Base-by-base conservation (phyloP, 1,139 yeast genomes). In the Candida smagusa region DNA sequence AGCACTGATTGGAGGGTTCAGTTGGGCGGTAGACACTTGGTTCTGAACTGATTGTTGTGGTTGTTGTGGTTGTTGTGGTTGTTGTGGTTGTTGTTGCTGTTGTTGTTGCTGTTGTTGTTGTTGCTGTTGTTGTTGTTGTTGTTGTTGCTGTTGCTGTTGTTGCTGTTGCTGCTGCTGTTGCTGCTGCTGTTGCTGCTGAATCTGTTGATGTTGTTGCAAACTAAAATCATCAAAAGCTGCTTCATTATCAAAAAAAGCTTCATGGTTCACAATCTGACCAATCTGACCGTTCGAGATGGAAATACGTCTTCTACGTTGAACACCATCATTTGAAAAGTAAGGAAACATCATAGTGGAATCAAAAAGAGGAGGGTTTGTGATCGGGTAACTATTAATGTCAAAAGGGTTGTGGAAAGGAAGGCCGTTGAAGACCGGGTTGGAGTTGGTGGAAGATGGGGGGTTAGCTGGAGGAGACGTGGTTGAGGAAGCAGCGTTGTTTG, bases 231-330 rank as follows among this genome's bases (percentile, higher is more conserved):
- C 58, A 13, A 47, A 43, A 5, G 35, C 12, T 25, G 36, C 23
- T 12, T 56, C 63, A 33, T 56, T 56, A 33, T 63, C 63, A 31
- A 64, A 61, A 30, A 61, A 58, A 2, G 73, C 74, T 41, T 71
- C 76, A 45, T 71, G 75, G 49, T 59, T 70, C 27, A 78, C 65
- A 28, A 79, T 74, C 53, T 84, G 90, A 32, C 87, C 84, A 47
- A 84, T 83, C 54, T 83, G 92, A 48, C 92, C 92, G 58, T 83
- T 83, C 9, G 89, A 81, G 35, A 84, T 83, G 31, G 90, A 83
- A 5, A 84, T 77, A 46, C 77, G 60, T 49, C 90, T 65, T 53
- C 89, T 68, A 41, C 83, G 64, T 6, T 68, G 71, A 9, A 59
- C 58, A 0, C 77, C 76, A 28, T 72, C 73, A 39, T 47, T 63